Percentiles rank a stretch among this genome's conserved stretches.
phyloP scores from a whole-genome alignment of 352 stramenopile species.

The Phytopythium ostracodes region DNA sequence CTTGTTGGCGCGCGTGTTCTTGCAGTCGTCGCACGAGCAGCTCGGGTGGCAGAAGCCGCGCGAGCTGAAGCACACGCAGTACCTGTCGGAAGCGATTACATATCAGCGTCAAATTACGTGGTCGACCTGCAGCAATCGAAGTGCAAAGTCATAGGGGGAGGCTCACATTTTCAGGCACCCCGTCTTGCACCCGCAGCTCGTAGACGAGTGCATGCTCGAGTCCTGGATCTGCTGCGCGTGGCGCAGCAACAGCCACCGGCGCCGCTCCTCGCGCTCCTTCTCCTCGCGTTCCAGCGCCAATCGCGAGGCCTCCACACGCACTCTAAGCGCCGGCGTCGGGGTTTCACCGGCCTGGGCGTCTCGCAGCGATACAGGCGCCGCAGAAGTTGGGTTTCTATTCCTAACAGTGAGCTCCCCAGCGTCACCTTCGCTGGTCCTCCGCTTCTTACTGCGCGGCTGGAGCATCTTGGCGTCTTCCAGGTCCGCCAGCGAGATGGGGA shows the following conservation, averaged over 20 bases:
- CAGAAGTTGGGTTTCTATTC: slow-evolving; percentile 2
- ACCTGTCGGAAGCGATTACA: slow-evolving; percentile 10
- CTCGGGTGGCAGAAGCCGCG: slow-evolving; percentile 71
- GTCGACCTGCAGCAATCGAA: not conserved
- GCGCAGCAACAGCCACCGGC: slow-evolving; percentile 39
- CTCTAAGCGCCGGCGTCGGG: not conserved
- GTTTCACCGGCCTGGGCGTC: not conserved
- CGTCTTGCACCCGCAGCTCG: slow-evolving; percentile 81
- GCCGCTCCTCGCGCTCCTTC: slow-evolving; percentile 35
- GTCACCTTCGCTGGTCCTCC: slow-evolving; percentile 10
- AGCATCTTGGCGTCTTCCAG: slow-evolving; percentile 41
- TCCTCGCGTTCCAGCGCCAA: slow-evolving; percentile 20
- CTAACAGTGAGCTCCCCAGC: not conserved
- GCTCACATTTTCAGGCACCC: slow-evolving; percentile 77
- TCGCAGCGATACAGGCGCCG: not conserved
- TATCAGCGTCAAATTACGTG: not conserved
- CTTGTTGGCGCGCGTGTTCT: slow-evolving; percentile 52
- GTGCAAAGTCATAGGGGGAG: no score
- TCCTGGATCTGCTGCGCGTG: slow-evolving; percentile 72
- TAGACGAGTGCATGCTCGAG: slow-evolving; percentile 64
- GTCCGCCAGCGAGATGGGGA: slow-evolving; percentile 35
- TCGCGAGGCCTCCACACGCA: slow-evolving; percentile 11
- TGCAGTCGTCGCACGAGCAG: slow-evolving; percentile 72
- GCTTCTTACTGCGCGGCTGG: slow-evolving; percentile 21
- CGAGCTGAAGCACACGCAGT: slow-evolving; percentile 82